Base-by-base conservation (phyloP, 1,139 yeast species). In the Lodderomyces pseudojiufengensis region DNA sequence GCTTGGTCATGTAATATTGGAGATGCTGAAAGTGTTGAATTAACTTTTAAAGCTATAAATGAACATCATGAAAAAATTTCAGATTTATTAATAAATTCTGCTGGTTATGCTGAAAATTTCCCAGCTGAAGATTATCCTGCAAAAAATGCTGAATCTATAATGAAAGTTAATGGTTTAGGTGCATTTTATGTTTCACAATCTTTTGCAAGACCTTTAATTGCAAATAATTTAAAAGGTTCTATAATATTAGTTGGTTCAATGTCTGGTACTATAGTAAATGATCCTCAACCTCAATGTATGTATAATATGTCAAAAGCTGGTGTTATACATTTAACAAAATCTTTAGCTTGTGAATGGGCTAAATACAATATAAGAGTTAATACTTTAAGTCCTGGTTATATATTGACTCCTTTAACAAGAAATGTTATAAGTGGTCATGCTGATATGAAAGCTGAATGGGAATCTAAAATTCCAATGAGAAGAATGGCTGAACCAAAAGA, bases 41-140 rank as follows among this genome's bases (percentile, higher is more conserved):
- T 64, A 27, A 70, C 77, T 8, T 75, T 75, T 42, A 57, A 59
- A 15, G 60, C 65, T 27, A 73, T 84, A 54, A 66, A 70, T 48
- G 63, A 62, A 32, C 79, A 74, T 49, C 86, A 81, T 57, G 76
- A 71, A 34, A 72, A 72, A 44, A 69, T 80, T 33, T 78, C 87
- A 27, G 77, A 80, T 50, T 64, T 83, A 43, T 70, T 84, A 50
- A 72, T 84, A 43, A 84, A 84, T 63, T 72, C 87, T 34, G 94
- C 95, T 9, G 94, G 95, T n/a, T 84, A 80, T 65, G 80, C 87
- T 55, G 88, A 83, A 57, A 83, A 81, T 63, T 76, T 71, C 61
- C 76, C 86, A 3, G 94, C 94, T 21, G 77, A 80, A 50, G 85
- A 82, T 35, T 84, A 84, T 61, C 90, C 92, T 13, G 76, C 86